Conservation (phyloP, 805 yeast species). For the Suhomyces sp. region DNA sequence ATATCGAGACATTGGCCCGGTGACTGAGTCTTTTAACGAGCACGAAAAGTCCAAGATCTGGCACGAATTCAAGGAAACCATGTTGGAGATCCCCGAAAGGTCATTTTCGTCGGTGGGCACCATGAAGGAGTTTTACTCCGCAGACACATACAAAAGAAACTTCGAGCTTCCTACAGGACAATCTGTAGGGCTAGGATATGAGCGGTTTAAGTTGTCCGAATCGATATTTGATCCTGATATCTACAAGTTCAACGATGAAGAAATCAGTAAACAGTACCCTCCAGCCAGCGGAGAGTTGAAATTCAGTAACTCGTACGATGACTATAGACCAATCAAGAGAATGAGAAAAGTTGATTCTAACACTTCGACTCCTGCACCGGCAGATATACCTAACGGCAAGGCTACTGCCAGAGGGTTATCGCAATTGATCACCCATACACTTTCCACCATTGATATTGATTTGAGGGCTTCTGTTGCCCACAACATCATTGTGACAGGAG, state of each 20-base stretch:
- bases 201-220: conserved; percentile 66
- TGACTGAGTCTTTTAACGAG: conserved; percentile 51
- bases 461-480: conserved; percentile 82
- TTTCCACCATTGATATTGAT: conserved; percentile 70
- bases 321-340: conserved; percentile 73
- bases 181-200: conserved; percentile 54
- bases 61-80: conserved; percentile 74
- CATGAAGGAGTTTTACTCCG: conserved; percentile 25
- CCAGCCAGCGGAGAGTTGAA: conserved; percentile 50
- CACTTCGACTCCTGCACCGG: conserved; percentile 19
- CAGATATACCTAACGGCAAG: conserved; percentile 11
- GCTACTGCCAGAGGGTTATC: conserved; percentile 49
- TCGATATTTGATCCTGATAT: conserved; percentile 64
- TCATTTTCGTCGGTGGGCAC: conserved; percentile 18
- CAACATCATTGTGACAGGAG: conserved; percentile 84
- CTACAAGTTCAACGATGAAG: conserved; percentile 31
- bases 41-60: conserved; percentile 55
- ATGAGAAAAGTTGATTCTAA: conserved; percentile 44
- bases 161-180: conserved; percentile 81
- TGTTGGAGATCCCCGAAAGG: conserved; percentile 54
- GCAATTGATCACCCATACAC: conserved; percentile 55
- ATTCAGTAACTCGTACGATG: conserved; percentile 50
- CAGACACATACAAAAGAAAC: conserved; percentile 36
- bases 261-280: conserved; percentile 26
- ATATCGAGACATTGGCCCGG: conserved; percentile 21